phyloP scores from a whole-genome alignment of 306 rosid genomes.

The Ziziphus jujuba region DNA sequence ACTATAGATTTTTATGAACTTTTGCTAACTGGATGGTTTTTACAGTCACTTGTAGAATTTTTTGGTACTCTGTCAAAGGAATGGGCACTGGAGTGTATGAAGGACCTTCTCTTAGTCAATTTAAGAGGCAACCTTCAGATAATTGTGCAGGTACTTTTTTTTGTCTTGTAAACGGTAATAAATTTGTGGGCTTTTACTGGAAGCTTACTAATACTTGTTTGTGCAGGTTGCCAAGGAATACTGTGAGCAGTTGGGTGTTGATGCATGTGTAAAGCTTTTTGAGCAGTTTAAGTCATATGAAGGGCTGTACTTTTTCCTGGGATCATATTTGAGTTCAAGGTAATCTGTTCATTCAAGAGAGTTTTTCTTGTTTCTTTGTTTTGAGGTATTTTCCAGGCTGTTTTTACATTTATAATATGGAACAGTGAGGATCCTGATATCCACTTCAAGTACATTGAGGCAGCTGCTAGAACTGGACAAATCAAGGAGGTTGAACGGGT shows the following conservation, averaged over 20 bases:
- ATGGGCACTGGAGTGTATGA: constrained; percentile 99
- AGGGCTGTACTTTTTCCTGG: constrained; percentile 95
- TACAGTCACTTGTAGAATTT: constrained; percentile 95
- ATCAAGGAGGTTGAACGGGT: constrained; percentile 99
- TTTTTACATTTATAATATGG: constrained; percentile 9
- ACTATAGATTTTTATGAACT: constrained; percentile 11
- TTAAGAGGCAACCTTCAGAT: constrained; percentile 98
- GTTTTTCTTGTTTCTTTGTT: background rate
- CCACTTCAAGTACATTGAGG: constrained; percentile 97
- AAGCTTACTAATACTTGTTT: constrained; percentile 23
- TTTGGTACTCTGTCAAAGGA: constrained; percentile 91
- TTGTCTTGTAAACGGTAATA: constrained; percentile 10
- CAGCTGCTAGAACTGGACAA: constrained; percentile 99
- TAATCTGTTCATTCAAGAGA: constrained; percentile 29
- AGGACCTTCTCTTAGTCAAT: constrained; percentile 94
- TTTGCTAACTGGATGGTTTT: constrained; percentile 24
- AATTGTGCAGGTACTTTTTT: constrained; percentile 75
- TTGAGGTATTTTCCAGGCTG: background rate
- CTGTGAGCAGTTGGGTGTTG: constrained; percentile 93
- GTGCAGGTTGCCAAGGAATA: constrained; percentile 95
- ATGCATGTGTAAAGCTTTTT: constrained; percentile 88
- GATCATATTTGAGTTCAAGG: constrained; percentile 98
- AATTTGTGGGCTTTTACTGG: constrained; percentile 15
- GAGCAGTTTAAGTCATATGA: constrained; percentile 98
- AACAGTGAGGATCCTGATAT: constrained; percentile 99